These are phyloP conservation scores for Kregervanrija fluxuum DNA, from an alignment of 805 yeast genomes.

Conservation along the genomic window DNA sequence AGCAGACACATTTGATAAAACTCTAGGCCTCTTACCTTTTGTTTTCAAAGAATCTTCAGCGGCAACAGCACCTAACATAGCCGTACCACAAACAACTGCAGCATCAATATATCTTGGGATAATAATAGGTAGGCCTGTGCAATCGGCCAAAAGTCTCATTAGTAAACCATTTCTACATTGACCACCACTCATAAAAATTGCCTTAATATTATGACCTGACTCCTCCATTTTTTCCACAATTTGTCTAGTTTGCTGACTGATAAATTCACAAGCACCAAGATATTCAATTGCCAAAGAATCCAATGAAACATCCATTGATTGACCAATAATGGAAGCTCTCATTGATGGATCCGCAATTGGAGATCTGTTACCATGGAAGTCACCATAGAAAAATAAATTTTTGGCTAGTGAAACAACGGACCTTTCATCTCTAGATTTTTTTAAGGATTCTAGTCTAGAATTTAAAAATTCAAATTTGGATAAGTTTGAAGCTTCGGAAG, in stretches of 20 bases:
- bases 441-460: conserved; percentile 61
- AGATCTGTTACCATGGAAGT: conserved; percentile 91
- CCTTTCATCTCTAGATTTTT: conserved; percentile 47
- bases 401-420: conserved; percentile 77
- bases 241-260: conserved; percentile 95
- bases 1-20: background rate
- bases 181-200: conserved; percentile 91
- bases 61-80: conserved; percentile 91
- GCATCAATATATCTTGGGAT: conserved; percentile 95
- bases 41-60: conserved; percentile 51
- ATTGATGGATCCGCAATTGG: conserved; percentile 95
- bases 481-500: conserved; percentile 60
- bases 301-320: conserved; percentile 81
- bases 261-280: conserved; percentile 92
- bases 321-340: conserved; percentile 90
- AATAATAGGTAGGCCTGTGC: conserved; percentile 85
- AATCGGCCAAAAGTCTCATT: conserved; percentile 85
- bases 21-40: conserved; percentile 1
- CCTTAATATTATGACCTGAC: conserved; percentile 68
- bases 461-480: conserved; percentile 83
- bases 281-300: conserved; percentile 82
- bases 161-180: conserved; percentile 89
- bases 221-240: conserved; percentile 79
- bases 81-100: conserved; percentile 95
- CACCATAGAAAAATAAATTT: conserved; percentile 90